Percentiles rank a stretch among this genome's conserved stretches.
These are phyloP conservation scores for Lycium ferocissimum DNA, from an alignment of 257 asterid genomes.

Conservation along the genomic window DNA sequence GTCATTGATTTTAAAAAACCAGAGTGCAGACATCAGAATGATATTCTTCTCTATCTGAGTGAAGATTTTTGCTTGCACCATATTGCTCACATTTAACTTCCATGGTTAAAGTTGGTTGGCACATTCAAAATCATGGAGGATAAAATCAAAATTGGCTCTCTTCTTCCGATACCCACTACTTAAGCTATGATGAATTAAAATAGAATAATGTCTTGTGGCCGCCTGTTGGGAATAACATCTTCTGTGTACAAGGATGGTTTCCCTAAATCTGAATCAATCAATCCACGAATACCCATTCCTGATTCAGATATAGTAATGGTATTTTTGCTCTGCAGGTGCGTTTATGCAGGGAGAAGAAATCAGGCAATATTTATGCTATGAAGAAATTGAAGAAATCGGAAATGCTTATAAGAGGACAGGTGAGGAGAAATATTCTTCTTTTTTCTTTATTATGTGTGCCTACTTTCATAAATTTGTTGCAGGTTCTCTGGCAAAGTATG, in stretches of 20 bases:
- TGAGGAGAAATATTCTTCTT: not conserved
- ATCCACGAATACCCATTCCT: not conserved
- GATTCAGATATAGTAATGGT: not conserved
- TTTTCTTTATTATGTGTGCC: not conserved
- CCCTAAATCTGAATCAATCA: not conserved
- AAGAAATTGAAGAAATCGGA: slow-evolving; percentile 2
- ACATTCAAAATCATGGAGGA: not conserved
- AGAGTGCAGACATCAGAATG: too few species aligned
- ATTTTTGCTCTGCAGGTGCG: not conserved
- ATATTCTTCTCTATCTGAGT: too few species aligned
- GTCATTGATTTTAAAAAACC: too few species aligned
- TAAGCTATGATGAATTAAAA: not conserved
- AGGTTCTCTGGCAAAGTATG: not conserved
- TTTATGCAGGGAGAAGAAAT: slow-evolving; percentile 9
- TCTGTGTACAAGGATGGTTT: not conserved
- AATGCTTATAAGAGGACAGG: slow-evolving; percentile 12
- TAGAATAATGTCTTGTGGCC: not conserved
- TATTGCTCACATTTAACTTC: not conserved
- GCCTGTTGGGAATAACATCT: not conserved
- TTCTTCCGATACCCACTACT: not conserved
- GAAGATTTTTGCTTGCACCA: too few species aligned
- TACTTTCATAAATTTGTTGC: not conserved
- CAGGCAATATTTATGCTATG: slow-evolving; percentile 14
- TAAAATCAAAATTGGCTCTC: not conserved
- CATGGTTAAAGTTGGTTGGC: not conserved